Percentiles rank a stretch among this genome's conserved stretches.
Conservation (phyloP, 345 rosid species). For the Noccaea bulbosa region DNA sequence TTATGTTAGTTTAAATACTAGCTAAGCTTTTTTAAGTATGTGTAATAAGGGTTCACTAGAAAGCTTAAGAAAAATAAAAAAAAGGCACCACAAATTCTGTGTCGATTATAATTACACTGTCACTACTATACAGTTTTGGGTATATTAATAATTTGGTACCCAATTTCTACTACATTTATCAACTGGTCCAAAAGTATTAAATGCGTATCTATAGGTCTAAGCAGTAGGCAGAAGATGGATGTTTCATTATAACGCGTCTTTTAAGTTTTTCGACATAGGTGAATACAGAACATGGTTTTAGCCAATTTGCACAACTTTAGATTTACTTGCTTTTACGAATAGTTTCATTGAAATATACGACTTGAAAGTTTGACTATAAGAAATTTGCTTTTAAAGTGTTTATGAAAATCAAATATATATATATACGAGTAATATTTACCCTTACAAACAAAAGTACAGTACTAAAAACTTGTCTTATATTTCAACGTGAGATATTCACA, state of each 20-base stretch:
- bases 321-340: slow-evolving; percentile 13
- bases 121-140: slow-evolving; percentile 7
- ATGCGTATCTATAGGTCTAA: slow-evolving; percentile 29
- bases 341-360: neutral
- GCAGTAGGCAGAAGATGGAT: neutral
- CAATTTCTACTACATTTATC: slow-evolving; percentile 34
- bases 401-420: neutral
- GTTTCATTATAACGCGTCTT: slow-evolving; percentile 3
- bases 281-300: neutral
- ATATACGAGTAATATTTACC: neutral
- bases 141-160: slow-evolving; percentile 17
- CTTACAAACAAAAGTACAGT: neutral
- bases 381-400: neutral
- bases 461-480: neutral
- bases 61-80: neutral
- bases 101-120: neutral
- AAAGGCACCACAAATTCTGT: slow-evolving; percentile 4
- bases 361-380: neutral
- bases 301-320: neutral
- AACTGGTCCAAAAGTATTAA: slow-evolving; percentile 33
- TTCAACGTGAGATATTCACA: neutral
- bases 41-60: neutral
- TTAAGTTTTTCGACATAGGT: neutral
- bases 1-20: neutral
- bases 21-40: neutral